Conservation (phyloP, 2,329 filamentous ascomycete species). For the Mycosphaerella arachidis region DNA sequence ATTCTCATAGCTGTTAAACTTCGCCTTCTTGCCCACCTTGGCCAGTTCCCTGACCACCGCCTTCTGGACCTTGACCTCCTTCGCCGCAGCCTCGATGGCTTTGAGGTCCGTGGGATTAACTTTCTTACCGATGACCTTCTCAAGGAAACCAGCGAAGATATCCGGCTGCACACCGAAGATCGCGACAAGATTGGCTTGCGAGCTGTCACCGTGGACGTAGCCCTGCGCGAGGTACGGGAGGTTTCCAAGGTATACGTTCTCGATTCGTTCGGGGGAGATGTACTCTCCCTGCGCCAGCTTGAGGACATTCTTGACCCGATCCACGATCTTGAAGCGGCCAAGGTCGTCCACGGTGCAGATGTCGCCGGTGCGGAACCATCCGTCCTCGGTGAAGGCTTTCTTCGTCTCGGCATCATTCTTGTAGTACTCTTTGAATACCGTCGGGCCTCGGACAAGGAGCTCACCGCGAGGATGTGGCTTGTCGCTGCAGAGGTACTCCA, state of each 20-base stretch:
- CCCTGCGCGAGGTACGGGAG: slow-evolving; percentile 72
- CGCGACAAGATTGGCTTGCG: slow-evolving; percentile 75
- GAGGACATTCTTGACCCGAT: slow-evolving; percentile 98
- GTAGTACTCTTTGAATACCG: slow-evolving; percentile 81
- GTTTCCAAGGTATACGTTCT: slow-evolving; percentile 87
- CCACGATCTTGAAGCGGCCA: slow-evolving; percentile 87
- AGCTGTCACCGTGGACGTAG: slow-evolving; percentile 85
- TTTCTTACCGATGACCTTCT: slow-evolving; percentile 63
- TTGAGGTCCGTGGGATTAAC: slow-evolving; percentile 62
- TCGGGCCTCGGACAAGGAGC: slow-evolving; percentile 74
- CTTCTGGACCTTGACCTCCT: slow-evolving; percentile 65
- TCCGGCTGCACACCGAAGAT: slow-evolving; percentile 86
- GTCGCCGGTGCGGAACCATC: slow-evolving; percentile 97
- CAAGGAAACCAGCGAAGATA: slow-evolving; percentile 74
- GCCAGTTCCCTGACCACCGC: slow-evolving; percentile 77
- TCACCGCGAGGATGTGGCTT: slow-evolving; percentile 88
- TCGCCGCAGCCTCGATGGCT: slow-evolving; percentile 62
- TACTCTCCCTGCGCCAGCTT: slow-evolving; percentile 98
- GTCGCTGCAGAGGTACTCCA: slow-evolving; percentile 86
- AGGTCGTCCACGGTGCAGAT: slow-evolving; percentile 79
- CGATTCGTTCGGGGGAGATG: slow-evolving; percentile 92
- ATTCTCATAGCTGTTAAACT: slow-evolving; percentile 88
- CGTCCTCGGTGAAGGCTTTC: slow-evolving; percentile 77
- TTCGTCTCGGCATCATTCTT: slow-evolving; percentile 83
- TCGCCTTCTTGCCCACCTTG: slow-evolving; percentile 71